Percentiles rank a stretch among this genome's conserved stretches.
These are phyloP conservation scores for Diphasiastrum complanatum DNA, from an alignment of 83 land plant species.

Conservation along the genomic window DNA sequence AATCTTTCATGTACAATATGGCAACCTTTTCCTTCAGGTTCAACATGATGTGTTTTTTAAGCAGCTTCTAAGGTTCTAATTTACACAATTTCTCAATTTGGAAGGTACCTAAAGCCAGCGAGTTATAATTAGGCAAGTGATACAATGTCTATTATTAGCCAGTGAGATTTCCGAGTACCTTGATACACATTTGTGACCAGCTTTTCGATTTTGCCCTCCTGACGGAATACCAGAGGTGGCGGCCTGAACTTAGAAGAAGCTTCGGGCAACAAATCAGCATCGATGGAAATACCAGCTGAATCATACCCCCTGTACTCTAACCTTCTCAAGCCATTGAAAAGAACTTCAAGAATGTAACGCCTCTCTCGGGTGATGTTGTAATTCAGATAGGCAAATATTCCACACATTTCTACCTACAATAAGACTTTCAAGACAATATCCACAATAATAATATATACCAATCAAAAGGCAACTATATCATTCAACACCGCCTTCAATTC, in stretches of 20 bases:
- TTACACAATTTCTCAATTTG: too few relatives aligned
- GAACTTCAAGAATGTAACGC: constrained; percentile 69
- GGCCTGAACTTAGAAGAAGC: constrained; percentile 15
- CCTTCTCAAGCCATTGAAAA: constrained; percentile 84
- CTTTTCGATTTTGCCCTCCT: constrained; percentile 92
- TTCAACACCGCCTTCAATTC: too few relatives aligned
- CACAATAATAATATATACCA: too few relatives aligned
- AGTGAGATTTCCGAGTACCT: constrained; percentile 28
- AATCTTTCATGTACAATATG: too few relatives aligned
- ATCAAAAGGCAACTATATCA: too few relatives aligned
- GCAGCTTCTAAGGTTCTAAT: too few relatives aligned
- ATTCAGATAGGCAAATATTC: constrained; percentile 90
- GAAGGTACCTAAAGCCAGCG: too few relatives aligned
- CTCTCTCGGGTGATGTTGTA: constrained; percentile 62
- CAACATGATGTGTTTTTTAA: too few relatives aligned
- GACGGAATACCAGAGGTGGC: constrained; percentile 76
- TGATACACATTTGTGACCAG: constrained; percentile 76
- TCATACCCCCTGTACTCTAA: constrained; percentile 96
- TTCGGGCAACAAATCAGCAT: constrained; percentile 23
- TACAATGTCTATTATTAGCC: not conserved
- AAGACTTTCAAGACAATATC: too few relatives aligned
- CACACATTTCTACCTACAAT: too few relatives aligned
- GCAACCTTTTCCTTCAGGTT: too few relatives aligned
- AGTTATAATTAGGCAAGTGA: too few relatives aligned
- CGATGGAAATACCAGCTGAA: constrained; percentile 89